Evolutionary conservation across 352 stramenopile species (phyloP).

Genomic region (Saprolegnia diclina): DNA sequence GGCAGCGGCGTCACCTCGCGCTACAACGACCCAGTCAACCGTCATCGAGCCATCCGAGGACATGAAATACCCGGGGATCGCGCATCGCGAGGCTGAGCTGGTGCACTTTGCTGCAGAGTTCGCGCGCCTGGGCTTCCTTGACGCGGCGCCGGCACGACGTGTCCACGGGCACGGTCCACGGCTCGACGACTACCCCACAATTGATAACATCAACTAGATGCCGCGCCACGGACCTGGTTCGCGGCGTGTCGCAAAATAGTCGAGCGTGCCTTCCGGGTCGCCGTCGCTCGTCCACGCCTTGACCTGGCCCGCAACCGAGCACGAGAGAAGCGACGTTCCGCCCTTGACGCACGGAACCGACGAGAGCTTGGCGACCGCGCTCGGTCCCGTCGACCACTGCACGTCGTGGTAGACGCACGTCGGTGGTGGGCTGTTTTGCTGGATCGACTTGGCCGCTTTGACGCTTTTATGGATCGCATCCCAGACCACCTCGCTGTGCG

Average conservation of each 20-base stretch:
- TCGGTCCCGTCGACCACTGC: conserved; percentile 43
- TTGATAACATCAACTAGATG: background rate
- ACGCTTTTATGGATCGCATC: conserved; percentile 1
- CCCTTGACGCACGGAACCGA: conserved; percentile 39
- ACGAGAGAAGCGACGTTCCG: conserved; percentile 43
- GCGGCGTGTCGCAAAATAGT: conserved; percentile 60
- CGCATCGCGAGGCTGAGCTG: background rate
- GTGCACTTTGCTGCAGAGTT: background rate
- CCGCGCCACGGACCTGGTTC: conserved; percentile 31
- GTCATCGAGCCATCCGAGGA: too few relatives aligned
- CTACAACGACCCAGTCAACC: background rate
- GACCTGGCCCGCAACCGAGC: conserved; percentile 46
- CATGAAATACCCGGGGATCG: too few relatives aligned
- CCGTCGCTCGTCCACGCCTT: conserved; percentile 52
- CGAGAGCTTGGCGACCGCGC: conserved; percentile 30
- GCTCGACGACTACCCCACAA: conserved; percentile 26
- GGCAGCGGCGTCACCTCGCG: conserved; percentile 19
- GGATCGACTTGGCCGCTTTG: background rate
- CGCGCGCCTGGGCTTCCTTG: conserved; percentile 37
- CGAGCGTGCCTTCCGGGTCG: conserved; percentile 41
- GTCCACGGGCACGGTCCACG: conserved; percentile 57
- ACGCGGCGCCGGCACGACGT: conserved; percentile 36
- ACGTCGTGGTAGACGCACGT: background rate
- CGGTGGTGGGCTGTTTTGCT: background rate
- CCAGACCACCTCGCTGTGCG: conserved; percentile 8